A percentile compares a stretch with the other conserved stretches of the same genome.
Evolutionary conservation across 2,329 filamentous ascomycete genomes (phyloP).

Genomic region (Penicillium verrucosum): DNA sequence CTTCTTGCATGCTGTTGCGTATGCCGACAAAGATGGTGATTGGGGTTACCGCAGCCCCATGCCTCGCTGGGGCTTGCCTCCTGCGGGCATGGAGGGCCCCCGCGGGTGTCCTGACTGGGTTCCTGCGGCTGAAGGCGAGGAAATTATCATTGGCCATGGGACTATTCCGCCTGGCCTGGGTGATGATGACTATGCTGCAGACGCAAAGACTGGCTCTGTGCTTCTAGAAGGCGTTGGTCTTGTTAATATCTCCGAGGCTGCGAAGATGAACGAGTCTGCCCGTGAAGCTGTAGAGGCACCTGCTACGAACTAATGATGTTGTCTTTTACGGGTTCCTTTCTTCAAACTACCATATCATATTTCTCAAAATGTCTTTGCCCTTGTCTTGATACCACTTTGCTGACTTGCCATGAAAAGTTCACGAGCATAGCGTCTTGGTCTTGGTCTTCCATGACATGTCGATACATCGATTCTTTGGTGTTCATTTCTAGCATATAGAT

Average conservation of each 20-base stretch:
- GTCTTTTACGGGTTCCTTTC: background rate
- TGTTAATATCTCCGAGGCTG: conserved; percentile 30
- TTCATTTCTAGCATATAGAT: background rate
- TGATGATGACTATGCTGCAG: conserved; percentile 18
- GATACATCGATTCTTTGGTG: background rate
- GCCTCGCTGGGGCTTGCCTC: conserved; percentile 83
- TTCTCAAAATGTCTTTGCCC: background rate
- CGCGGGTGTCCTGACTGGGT: conserved; percentile 57
- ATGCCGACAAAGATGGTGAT: conserved; percentile 74
- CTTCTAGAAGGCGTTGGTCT: conserved; percentile 36
- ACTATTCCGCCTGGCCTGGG: conserved; percentile 28
- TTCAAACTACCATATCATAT: conserved; percentile 6
- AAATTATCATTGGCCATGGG: conserved; percentile 39
- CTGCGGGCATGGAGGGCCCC: conserved; percentile 67
- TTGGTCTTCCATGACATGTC: background rate
- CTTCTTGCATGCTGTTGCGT: conserved; percentile 88
- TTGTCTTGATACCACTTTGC: conserved; percentile 3
- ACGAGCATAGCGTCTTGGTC: conserved; percentile 9
- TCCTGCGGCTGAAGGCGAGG: conserved; percentile 37
- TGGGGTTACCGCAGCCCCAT: conserved; percentile 87
- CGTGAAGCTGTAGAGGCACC: background rate
- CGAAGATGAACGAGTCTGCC: background rate
- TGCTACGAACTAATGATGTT: background rate
- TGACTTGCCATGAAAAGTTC: background rate
- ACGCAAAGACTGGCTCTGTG: conserved; percentile 24